phyloP scores from a whole-genome alignment of 495 filamentous ascomycete genomes.

The Penicillium ucsense region DNA sequence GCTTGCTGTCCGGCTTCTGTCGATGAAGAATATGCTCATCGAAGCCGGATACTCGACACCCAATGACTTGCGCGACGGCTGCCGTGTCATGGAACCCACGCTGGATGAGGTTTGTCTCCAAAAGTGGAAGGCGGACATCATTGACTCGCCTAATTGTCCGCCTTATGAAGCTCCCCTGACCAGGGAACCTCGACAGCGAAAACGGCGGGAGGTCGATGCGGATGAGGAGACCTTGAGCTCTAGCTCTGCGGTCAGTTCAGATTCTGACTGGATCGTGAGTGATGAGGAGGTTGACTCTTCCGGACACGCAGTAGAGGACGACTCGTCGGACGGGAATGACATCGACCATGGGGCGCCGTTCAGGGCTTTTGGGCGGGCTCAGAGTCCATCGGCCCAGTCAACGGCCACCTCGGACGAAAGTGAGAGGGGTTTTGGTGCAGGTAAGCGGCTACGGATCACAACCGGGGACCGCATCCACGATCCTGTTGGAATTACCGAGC shows the following conservation, averaged over 20 bases:
- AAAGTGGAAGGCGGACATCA: slow-evolving; percentile 51
- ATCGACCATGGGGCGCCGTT: too few species aligned
- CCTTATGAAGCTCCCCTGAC: slow-evolving; percentile 27
- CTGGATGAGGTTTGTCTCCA: slow-evolving; percentile 48
- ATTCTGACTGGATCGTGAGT: not conserved
- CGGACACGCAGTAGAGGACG: too few species aligned
- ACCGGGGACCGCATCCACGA: too few species aligned
- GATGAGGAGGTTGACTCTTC: not conserved
- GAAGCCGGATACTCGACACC: slow-evolving; percentile 38
- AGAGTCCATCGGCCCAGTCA: not conserved
- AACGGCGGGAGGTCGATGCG: slow-evolving; percentile 12
- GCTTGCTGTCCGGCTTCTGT: slow-evolving; percentile 34
- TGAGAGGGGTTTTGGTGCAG: not conserved
- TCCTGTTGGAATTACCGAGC: not conserved
- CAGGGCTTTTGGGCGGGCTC: too few species aligned
- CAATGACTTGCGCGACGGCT: slow-evolving; percentile 39
- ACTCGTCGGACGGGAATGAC: too few species aligned
- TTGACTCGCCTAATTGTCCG: slow-evolving; percentile 41
- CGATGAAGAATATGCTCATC: slow-evolving; percentile 40
- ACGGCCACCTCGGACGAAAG: not conserved
- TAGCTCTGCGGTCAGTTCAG: not conserved
- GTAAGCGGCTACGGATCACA: slow-evolving; percentile 1
- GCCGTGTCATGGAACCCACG: slow-evolving; percentile 47
- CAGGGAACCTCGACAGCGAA: slow-evolving; percentile 12
- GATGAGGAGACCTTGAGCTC: slow-evolving; percentile 3